Evolutionary conservation across 2,329 filamentous ascomycete genomes (phyloP).

Genomic region (Exophiala calicioides): DNA sequence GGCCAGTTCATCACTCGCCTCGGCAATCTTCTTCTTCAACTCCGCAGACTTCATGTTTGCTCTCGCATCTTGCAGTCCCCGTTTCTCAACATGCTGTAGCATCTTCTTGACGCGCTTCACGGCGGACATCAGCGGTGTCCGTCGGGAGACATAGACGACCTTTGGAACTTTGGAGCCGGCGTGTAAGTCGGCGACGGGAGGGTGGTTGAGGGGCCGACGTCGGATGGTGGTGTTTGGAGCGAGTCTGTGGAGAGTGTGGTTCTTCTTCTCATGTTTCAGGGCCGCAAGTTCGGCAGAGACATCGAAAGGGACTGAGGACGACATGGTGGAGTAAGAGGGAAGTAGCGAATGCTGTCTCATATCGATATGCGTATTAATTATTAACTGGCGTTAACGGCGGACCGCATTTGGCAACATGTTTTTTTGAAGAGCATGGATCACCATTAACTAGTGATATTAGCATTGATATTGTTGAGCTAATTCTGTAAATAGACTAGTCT

Average conservation of each 20-base stretch:
- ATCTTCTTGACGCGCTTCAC: conserved; percentile 62
- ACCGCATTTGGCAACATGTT: too few relatives aligned
- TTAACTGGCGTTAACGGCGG: too few relatives aligned
- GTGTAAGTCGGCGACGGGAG: conserved; percentile 57
- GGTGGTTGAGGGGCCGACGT: conserved; percentile 61
- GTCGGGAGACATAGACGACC: conserved; percentile 57
- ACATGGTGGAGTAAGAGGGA: too few relatives aligned
- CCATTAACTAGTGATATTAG: too few relatives aligned
- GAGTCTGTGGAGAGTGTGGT: conserved; percentile 21
- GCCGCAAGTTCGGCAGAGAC: conserved; percentile 22
- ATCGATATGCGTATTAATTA: too few relatives aligned
- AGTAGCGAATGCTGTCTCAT: too few relatives aligned
- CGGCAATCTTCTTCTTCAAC: conserved; percentile 36
- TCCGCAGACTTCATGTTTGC: conserved; percentile 9
- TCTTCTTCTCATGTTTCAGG: conserved; percentile 29
- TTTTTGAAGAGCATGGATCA: too few relatives aligned
- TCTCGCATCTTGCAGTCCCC: conserved; percentile 38
- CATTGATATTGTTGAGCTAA: too few relatives aligned
- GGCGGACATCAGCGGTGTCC: conserved; percentile 59
- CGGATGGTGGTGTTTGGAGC: conserved; percentile 47
- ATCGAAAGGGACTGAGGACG: conserved; percentile 10
- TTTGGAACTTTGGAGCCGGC: conserved; percentile 52
- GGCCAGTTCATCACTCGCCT: conserved; percentile 38
- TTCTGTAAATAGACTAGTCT: too few relatives aligned
- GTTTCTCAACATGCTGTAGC: conserved; percentile 54